Evolutionary conservation across 2,329 filamentous ascomycete genomes (phyloP).

Genomic region (Cladophialophora immunda): DNA sequence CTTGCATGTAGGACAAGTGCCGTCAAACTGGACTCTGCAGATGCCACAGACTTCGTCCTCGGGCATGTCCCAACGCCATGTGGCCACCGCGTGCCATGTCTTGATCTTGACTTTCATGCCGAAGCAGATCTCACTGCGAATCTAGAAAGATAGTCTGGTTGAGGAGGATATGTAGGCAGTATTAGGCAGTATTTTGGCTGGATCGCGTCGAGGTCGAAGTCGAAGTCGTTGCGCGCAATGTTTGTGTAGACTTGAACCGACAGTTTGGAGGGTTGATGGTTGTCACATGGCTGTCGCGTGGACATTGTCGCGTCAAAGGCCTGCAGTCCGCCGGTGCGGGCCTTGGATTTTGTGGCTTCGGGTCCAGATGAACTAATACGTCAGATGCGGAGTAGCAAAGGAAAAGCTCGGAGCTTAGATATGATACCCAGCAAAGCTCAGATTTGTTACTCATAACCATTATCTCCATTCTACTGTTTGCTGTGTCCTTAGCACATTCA

Average conservation of each 20-base stretch:
- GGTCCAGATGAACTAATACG: conserved; percentile 9
- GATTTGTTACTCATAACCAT: conserved; percentile 11
- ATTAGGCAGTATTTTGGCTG: background rate
- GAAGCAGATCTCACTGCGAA: background rate
- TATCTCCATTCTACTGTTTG: conserved; percentile 29
- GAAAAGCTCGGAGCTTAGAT: conserved; percentile 24
- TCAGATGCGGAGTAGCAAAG: conserved; percentile 24
- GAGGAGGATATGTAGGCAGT: background rate
- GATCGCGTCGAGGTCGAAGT: background rate
- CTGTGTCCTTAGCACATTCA: background rate
- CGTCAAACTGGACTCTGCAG: conserved; percentile 97
- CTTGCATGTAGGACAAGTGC: conserved; percentile 97
- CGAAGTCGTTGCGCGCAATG: background rate
- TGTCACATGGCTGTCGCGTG: conserved; percentile 16
- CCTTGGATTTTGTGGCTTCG: background rate
- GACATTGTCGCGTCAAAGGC: too few species aligned
- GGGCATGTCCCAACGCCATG: conserved; percentile 97
- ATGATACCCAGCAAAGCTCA: conserved; percentile 16
- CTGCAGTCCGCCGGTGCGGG: conserved; percentile 3
- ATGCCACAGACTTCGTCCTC: conserved; percentile 98
- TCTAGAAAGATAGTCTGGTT: background rate
- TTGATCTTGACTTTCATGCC: conserved; percentile 96
- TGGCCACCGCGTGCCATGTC: conserved; percentile 91
- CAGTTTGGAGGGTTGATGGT: background rate
- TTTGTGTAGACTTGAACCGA: conserved; percentile 5